Conservation (phyloP, 2,329 filamentous ascomycete species). For the Hymenotorrendiella dingleyae region DNA sequence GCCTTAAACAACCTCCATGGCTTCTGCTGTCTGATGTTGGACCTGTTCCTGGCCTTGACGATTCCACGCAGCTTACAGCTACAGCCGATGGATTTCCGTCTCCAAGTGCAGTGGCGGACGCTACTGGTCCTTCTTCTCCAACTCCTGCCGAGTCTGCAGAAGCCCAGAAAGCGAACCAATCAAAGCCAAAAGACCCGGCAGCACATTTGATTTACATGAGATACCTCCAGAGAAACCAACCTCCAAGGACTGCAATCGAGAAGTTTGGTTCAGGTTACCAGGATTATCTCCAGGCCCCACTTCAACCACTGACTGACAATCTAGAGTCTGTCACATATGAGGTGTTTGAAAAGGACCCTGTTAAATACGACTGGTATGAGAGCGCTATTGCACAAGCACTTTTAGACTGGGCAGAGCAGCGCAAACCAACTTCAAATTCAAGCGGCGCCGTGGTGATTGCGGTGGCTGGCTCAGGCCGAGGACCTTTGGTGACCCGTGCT, state of each 20-base stretch:
- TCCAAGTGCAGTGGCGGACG: constrained; percentile 38
- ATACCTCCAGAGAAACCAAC: constrained; percentile 78
- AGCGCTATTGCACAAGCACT: constrained; percentile 75
- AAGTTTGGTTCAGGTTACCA: constrained; percentile 73
- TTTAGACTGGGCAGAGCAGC: constrained; percentile 66
- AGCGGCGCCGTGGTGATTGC: constrained; percentile 74
- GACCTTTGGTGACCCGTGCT: constrained; percentile 83
- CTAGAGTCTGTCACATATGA: constrained; percentile 97
- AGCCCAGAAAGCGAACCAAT: constrained; percentile 32
- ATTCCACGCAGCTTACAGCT: constrained; percentile 24
- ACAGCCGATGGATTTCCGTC: constrained; percentile 30
- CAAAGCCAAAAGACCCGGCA: constrained; percentile 47
- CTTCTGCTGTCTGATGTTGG: constrained; percentile 58
- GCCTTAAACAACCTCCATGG: constrained; percentile 57
- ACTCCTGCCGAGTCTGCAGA: constrained; percentile 62
- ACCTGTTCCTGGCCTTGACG: constrained; percentile 36
- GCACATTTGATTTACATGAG: constrained; percentile 75
- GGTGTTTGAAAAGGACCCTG: constrained; percentile 95
- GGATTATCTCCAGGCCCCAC: constrained; percentile 89
- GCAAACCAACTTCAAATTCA: constrained; percentile 67
- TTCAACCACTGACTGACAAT: constrained; percentile 94
- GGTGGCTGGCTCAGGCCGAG: constrained; percentile 88
- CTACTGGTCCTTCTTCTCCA: constrained; percentile 48
- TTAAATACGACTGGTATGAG: constrained; percentile 97
- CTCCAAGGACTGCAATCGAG: constrained; percentile 56